phyloP scores from a whole-genome alignment of 2,329 filamentous ascomycete genomes.

The Phialocephala sp. region DNA sequence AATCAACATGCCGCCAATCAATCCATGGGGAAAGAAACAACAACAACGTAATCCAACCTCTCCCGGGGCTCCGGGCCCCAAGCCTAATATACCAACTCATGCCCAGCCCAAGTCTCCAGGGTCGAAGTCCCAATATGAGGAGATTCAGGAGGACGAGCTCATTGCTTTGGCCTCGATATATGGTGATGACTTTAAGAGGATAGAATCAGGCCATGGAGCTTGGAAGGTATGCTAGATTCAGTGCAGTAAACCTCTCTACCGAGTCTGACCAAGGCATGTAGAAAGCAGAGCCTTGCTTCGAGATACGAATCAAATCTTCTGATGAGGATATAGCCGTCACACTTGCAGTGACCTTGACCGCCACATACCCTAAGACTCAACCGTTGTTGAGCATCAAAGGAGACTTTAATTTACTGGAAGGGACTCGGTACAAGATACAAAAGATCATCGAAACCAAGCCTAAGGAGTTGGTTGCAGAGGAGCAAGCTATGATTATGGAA shows the following conservation, averaged over 20 bases:
- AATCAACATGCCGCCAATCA: constrained; percentile 43
- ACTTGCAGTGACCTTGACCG: constrained; percentile 81
- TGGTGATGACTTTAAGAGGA: constrained; percentile 82
- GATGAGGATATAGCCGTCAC: constrained; percentile 74
- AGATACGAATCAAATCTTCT: constrained; percentile 75
- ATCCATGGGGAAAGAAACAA: constrained; percentile 43
- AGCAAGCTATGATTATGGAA: constrained; percentile 60
- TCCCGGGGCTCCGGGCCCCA: constrained; percentile 36
- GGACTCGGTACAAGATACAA: constrained; percentile 72
- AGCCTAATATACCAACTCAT: constrained; percentile 33
- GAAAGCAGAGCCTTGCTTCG: constrained; percentile 85
- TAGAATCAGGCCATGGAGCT: constrained; percentile 71
- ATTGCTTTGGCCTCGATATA: constrained; percentile 88
- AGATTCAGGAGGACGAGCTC: constrained; percentile 87
- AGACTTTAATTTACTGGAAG: constrained; percentile 68
- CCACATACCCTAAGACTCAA: constrained; percentile 87
- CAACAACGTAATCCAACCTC: constrained; percentile 45
- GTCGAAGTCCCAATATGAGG: constrained; percentile 71
- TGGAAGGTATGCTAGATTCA: constrained; percentile 74
- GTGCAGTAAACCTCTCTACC: neutral
- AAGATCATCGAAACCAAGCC: constrained; percentile 66
- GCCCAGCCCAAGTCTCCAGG: constrained; percentile 51
- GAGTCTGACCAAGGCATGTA: constrained; percentile 40
- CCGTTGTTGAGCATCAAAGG: constrained; percentile 75
- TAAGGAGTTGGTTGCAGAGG: constrained; percentile 55